Conservation (phyloP, 1,284 basidiomycete genomes). For the Wolfiporia cocos region DNA sequence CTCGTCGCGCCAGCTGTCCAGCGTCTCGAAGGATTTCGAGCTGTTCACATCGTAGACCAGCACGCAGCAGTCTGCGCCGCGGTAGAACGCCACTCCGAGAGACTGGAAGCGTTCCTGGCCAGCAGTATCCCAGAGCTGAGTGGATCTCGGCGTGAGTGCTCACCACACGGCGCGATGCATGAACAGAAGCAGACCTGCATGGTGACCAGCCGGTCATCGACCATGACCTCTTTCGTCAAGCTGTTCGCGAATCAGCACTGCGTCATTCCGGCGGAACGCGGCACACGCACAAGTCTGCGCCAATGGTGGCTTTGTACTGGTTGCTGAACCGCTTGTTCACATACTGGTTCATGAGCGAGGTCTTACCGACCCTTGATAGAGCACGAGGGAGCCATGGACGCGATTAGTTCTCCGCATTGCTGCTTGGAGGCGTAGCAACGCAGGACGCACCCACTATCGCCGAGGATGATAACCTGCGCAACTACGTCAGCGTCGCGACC, state of each 20-base stretch:
- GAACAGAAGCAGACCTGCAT: slow-evolving; percentile 75
- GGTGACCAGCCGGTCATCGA: slow-evolving; percentile 96
- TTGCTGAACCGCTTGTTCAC: slow-evolving; percentile 99
- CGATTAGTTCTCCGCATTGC: slow-evolving; percentile 3
- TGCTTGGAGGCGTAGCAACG: slow-evolving; percentile 7
- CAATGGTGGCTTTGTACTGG: slow-evolving; percentile 98
- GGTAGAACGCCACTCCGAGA: slow-evolving; percentile 97
- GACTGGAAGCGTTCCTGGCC: slow-evolving; percentile 99
- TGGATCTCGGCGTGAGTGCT: slow-evolving; percentile 5
- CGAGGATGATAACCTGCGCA: slow-evolving; percentile 90
- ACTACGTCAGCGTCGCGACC: slow-evolving; percentile 10
- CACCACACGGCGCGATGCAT: slow-evolving; percentile 3
- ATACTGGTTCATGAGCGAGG: slow-evolving; percentile 99
- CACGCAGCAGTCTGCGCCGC: slow-evolving; percentile 98
- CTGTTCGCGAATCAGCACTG: slow-evolving; percentile 32
- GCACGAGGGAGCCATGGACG: slow-evolving; percentile 4
- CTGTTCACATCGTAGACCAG: slow-evolving; percentile 99
- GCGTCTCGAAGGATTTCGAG: slow-evolving; percentile 95
- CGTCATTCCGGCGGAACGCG: background rate
- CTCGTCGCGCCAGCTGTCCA: slow-evolving; percentile 97
- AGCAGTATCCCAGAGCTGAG: slow-evolving; percentile 96
- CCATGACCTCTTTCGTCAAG: slow-evolving; percentile 97
- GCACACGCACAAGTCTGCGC: slow-evolving; percentile 75
- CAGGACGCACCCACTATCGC: slow-evolving; percentile 84
- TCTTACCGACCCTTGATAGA: slow-evolving; percentile 87